Conservation (phyloP, 352 stramenopile species). For the Halophytophthora polymorphica region DNA sequence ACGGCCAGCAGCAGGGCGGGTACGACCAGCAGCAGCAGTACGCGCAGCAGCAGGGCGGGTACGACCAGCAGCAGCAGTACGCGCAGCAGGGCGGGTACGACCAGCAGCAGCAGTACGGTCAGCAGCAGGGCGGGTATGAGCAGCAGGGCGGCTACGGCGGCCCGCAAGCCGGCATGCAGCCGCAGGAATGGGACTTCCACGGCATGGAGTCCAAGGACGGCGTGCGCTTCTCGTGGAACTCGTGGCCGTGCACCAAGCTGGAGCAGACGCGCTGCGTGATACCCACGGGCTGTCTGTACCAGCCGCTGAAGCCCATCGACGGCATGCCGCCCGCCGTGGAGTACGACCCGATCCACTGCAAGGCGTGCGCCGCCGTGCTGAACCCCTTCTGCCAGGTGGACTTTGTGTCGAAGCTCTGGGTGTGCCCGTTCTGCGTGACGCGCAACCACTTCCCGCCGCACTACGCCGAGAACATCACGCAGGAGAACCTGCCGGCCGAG, state of each 20-base stretch:
- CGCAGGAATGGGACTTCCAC: slow-evolving; percentile 86
- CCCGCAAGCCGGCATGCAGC: slow-evolving; percentile 58
- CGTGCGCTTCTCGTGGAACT: slow-evolving; percentile 98
- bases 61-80: slow-evolving; percentile 44
- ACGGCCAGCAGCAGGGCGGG: slow-evolving; percentile 30
- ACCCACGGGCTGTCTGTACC: slow-evolving; percentile 92
- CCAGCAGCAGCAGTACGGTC: slow-evolving; percentile 38
- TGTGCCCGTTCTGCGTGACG: slow-evolving; percentile 98
- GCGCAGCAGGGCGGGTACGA: slow-evolving; percentile 35
- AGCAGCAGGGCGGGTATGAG: slow-evolving; percentile 39
- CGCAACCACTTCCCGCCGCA: slow-evolving; percentile 98
- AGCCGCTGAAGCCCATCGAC: slow-evolving; percentile 97
- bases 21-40: slow-evolving; percentile 39
- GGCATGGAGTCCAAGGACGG: slow-evolving; percentile 89
- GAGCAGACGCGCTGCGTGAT: slow-evolving; percentile 98
- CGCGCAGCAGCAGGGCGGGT: slow-evolving; percentile 24
- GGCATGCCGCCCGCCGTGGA: slow-evolving; percentile 90
- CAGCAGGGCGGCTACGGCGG: slow-evolving; percentile 50
- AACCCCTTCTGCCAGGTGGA: slow-evolving; percentile 99
- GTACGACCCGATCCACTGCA: slow-evolving; percentile 99
- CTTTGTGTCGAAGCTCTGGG: slow-evolving; percentile 99
- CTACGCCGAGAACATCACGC: slow-evolving; percentile 96
- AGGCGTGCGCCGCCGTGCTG: slow-evolving; percentile 95
- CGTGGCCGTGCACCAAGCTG: slow-evolving; percentile 96
- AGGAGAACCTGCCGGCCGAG: slow-evolving; percentile 98